These are phyloP conservation scores for Ceratobasidium sp. DNA, from an alignment of 1,284 basidiomycete genomes.

Conservation along the genomic window DNA sequence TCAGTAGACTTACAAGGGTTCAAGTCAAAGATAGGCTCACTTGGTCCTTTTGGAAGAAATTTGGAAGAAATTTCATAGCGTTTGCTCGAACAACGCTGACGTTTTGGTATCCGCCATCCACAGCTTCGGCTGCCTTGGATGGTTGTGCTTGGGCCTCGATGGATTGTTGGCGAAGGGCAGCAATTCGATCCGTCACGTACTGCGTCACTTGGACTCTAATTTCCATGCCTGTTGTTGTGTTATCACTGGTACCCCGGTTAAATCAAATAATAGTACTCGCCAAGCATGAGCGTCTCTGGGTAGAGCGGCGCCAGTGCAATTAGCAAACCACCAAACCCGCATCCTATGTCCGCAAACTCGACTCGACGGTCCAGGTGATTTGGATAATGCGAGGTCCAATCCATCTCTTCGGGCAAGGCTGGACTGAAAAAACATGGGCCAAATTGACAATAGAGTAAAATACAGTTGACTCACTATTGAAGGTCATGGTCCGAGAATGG, in stretches of 20 bases:
- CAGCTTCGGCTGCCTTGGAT: conserved; percentile 4
- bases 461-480: conserved; percentile 69
- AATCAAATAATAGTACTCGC: conserved; percentile 63
- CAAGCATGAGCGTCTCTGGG: conserved; percentile 94
- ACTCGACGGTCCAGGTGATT: conserved; percentile 70
- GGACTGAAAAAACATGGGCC: conserved; percentile 65
- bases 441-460: neutral
- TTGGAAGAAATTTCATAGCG: conserved; percentile 98
- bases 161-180: conserved; percentile 74
- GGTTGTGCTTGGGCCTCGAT: conserved; percentile 46
- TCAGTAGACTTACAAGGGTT: neutral
- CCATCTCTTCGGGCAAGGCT: conserved; percentile 79
- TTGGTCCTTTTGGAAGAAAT: conserved; percentile 94
- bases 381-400: conserved; percentile 92
- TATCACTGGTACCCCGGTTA: conserved; percentile 31
- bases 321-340: conserved; percentile 96
- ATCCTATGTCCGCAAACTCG: conserved; percentile 97
- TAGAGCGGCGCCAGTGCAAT: conserved; percentile 92
- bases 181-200: conserved; percentile 95
- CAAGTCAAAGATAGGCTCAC: conserved; percentile 53
- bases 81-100: conserved; percentile 96
- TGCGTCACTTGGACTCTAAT: conserved; percentile 97
- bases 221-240: conserved; percentile 82
- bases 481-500: conserved; percentile 97
- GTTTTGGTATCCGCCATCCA: conserved; percentile 71